A percentile compares a stretch with the other conserved stretches of the same genome.
phyloP scores from a whole-genome alignment of 441 rosid species.

The Biscutella laevigata region DNA sequence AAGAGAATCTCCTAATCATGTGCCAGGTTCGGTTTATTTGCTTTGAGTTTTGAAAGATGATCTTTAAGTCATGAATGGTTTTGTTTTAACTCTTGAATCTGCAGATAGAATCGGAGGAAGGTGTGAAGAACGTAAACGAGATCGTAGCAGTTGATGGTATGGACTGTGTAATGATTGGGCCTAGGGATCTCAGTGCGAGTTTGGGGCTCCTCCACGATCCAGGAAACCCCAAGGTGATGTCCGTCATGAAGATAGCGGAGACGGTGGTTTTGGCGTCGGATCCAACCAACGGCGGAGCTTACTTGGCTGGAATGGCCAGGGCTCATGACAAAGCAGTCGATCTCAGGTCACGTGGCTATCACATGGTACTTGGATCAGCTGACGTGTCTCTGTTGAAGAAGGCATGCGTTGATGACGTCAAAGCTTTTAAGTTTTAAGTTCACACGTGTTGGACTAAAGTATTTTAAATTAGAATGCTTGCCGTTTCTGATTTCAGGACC shows the following conservation, averaged over 20 bases:
- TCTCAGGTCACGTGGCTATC: slow-evolving; percentile 51
- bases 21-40: slow-evolving; percentile 53
- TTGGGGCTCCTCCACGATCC: slow-evolving; percentile 73
- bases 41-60: not conserved
- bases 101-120: slow-evolving; percentile 48
- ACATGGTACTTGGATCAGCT: slow-evolving; percentile 48
- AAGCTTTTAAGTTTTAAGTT: slow-evolving; percentile 8
- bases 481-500: not conserved
- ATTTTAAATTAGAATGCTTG: not conserved
- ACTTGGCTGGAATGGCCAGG: slow-evolving; percentile 53
- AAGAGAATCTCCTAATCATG: slow-evolving; percentile 59
- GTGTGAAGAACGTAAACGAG: slow-evolving; percentile 42
- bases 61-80: too few species aligned
- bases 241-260: slow-evolving; percentile 47
- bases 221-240: slow-evolving; percentile 50
- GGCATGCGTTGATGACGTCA: slow-evolving; percentile 57
- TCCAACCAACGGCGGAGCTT: slow-evolving; percentile 35
- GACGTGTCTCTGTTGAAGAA: slow-evolving; percentile 49
- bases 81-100: too few species aligned
- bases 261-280: slow-evolving; percentile 43
- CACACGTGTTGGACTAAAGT: too few species aligned
- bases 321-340: slow-evolving; percentile 45
- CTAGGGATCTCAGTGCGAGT: slow-evolving; percentile 70
- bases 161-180: slow-evolving; percentile 79
- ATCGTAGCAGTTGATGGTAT: slow-evolving; percentile 67